Evolutionary conservation across 768 basidiomycete species (phyloP), one percentile per base, ranked within the genome.

Genomic region (Dentipellis fragilis): DNA sequence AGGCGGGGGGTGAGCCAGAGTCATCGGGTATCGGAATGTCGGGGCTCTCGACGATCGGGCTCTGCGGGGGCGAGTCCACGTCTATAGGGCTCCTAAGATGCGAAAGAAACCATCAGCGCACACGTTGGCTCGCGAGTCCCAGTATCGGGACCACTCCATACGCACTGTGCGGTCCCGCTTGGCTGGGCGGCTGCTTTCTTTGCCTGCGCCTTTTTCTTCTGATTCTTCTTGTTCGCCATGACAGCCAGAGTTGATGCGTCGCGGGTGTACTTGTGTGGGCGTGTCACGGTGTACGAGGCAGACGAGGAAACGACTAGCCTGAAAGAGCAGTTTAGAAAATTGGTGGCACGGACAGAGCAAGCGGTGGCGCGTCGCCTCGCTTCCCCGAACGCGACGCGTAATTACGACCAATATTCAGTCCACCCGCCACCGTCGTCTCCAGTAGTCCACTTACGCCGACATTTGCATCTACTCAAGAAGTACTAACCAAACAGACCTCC

Each of bases 191-290:
- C 50, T 14, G 57, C 50, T 14, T 59, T 52, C 47, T 57, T 47
- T 1, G 56, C 56, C 40, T 62, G 58, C 38, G 57, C 55, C 34
- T 57, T 60, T 59, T 61, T 63, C 42, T 45, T 45, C 6, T 45
- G 42, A 29, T 47, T 58, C 54, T 63, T 63, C 51, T 63, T 63
- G 58, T 63, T 63, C 34, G 58, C 45, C 62, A 63, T 63, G 47
- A 21, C 4, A 42, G 35, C 23, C 36, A 16, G n/a, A 16, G 42
- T 45, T 10, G n/a, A 45, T 45, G 42, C 14, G 19, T n/a, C 14
- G n/a, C 19, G 19, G n/a, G 14, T 19, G 42, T 45, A n/a, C n/a
- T 45, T 19, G n/a, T 4, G 7, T 19, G 14, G 14, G 10, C 5
- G 42, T 45, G 11, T 45, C 7, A 17, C 17, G 9, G 42, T 45